phyloP scores from a whole-genome alignment of 805 yeast genomes.

The Cyberlindnera euphorbiiphila region DNA sequence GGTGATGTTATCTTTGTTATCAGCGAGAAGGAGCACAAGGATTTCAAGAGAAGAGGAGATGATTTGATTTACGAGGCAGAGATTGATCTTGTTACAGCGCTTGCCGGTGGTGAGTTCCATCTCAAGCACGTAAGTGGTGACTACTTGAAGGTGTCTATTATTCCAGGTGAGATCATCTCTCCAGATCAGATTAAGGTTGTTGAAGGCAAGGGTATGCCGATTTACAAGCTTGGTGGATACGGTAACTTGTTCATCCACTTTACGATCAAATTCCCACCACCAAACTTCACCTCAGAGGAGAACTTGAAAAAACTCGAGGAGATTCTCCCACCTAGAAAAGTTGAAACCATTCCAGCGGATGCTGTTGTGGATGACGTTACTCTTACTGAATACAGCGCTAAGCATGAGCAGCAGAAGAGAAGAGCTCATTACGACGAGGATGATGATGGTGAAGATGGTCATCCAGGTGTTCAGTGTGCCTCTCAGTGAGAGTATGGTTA shows the following conservation, averaged over 20 bases:
- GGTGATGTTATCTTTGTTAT: constrained; percentile 95
- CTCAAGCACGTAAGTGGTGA: constrained; percentile 91
- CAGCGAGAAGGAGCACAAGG: constrained; percentile 82
- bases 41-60: constrained; percentile 83
- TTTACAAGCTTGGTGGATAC: constrained; percentile 77
- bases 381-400: constrained; percentile 64
- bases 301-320: constrained; percentile 67
- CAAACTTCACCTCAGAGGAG: constrained; percentile 70
- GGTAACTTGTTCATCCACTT: constrained; percentile 89
- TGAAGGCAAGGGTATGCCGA: constrained; percentile 97
- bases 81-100: constrained; percentile 87
- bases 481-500: constrained; percentile 60
- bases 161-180: constrained; percentile 89
- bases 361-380: constrained; percentile 81
- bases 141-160: constrained; percentile 73
- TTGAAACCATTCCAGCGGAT: constrained; percentile 55
- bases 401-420: constrained; percentile 42
- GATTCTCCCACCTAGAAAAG: constrained; percentile 71
- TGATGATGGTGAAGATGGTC: constrained; percentile 55
- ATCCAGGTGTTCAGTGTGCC: constrained; percentile 87
- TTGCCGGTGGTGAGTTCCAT: constrained; percentile 92
- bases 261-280: constrained; percentile 81
- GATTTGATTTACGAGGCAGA: constrained; percentile 83
- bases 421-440: constrained; percentile 45
- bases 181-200: constrained; percentile 81